Base-by-base conservation (phyloP, 805 yeast genomes). In the Ogataea degrootiae region DNA sequence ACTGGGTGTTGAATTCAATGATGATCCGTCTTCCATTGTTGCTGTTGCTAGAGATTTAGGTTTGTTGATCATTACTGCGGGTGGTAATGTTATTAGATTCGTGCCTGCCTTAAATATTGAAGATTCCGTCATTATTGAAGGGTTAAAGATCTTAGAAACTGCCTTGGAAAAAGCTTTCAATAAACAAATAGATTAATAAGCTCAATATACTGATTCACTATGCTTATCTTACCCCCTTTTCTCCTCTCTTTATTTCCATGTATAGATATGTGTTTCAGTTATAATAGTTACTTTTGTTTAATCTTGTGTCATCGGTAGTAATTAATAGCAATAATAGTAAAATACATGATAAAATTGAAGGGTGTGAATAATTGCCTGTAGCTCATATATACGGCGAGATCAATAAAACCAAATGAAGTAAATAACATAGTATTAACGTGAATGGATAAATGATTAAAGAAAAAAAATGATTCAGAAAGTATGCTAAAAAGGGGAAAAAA, bases 81-180 rank as follows among this genome's bases (percentile, higher is more conserved):
- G 98, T 40, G 84, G 86, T 57, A 89, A 90, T 64, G 92, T 94
- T 9, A 71, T 94, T 45, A 80, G 99, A 69, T 74, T 94, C 53
- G 94, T 92, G 31, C 99, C 99, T 33, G 94, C 98, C 7, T 75
- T 94, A 62, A 90, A 85, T 56, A 89, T 91, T 50, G 83, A 81
- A 29, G 82, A 83, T 45, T 82, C 80, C 29, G 80, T 76, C 37
- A 80, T 89, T 38, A 73, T 73, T 39, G 77, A 80, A 53, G 99
- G 98, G 34, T 67, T 94, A 43, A 75, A 74, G 14, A 78, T 90
- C 39, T 77, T 92, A 49, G 84, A 78, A 48, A 63, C 74, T 37
- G 82, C 85, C 26, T 62, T 86, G 23, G 67, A 63, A 42, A 58
- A 63, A 37, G 64, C 63, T n/a, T 60, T 60, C 29, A 44, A 35